Percentiles rank a stretch among this genome's conserved stretches.
phyloP scores from a whole-genome alignment of 208 protist species.

The Leishmania amazonensis region DNA sequence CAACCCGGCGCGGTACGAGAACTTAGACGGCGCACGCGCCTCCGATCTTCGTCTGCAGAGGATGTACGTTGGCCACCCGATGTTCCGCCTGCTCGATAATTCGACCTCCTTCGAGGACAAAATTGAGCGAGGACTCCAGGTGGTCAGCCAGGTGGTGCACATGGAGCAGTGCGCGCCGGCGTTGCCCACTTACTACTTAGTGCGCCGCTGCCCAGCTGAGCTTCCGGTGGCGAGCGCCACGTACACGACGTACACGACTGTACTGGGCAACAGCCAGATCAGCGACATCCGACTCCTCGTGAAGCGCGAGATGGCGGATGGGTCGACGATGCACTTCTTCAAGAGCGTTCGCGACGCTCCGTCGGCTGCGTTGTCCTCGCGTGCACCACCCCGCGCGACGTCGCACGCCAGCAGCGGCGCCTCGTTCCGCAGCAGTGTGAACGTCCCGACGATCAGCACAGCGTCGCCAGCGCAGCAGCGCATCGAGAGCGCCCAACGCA shows the following conservation, averaged over 20 bases:
- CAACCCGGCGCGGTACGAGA: constrained; percentile 83
- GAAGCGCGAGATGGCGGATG: constrained; percentile 49
- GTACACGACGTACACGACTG: constrained; percentile 49
- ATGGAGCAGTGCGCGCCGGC: constrained; percentile 28
- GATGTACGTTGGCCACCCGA: constrained; percentile 78
- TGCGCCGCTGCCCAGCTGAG: constrained; percentile 38
- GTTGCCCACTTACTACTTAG: constrained; percentile 43
- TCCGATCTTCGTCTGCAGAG: constrained; percentile 82
- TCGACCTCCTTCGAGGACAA: constrained; percentile 74
- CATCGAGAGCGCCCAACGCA: constrained; percentile 58
- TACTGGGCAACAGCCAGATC: constrained; percentile 59
- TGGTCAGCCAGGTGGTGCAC: constrained; percentile 61
- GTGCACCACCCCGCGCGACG: constrained; percentile 2
- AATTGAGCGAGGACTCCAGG: constrained; percentile 68
- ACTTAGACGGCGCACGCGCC: constrained; percentile 66
- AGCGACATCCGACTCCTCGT: constrained; percentile 68
- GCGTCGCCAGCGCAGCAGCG: constrained; percentile 29
- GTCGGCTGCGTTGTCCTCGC: constrained; percentile 1
- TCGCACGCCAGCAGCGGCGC: constrained; percentile 16
- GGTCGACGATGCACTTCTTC: constrained; percentile 73
- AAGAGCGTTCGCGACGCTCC: constrained; percentile 38
- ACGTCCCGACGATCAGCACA: neutral
- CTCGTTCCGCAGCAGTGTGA: constrained; percentile 19
- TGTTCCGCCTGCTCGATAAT: constrained; percentile 80
- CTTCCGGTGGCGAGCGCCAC: constrained; percentile 43